Percentiles rank a stretch among this genome's conserved stretches.
Evolutionary conservation across 169 alveolate genomes (phyloP).

Genomic region (Sarcocystis neurona): DNA sequence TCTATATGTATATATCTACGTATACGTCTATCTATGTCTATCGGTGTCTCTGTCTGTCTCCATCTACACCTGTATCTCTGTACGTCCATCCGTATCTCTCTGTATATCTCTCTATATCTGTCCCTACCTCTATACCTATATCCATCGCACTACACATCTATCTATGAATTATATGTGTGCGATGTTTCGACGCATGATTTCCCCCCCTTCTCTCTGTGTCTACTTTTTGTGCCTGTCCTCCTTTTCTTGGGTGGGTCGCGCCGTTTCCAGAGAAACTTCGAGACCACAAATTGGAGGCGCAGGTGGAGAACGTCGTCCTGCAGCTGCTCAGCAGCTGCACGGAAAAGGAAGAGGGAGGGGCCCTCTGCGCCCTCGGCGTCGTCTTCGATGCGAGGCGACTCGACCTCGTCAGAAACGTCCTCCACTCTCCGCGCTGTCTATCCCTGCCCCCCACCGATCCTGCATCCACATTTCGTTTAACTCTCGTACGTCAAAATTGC

Average conservation of each 20-base stretch:
- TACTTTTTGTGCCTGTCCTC: neutral
- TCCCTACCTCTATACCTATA: neutral
- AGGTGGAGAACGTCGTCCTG: constrained; percentile 16
- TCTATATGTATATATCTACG: neutral
- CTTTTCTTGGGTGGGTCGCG: neutral
- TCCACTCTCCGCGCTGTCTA: neutral
- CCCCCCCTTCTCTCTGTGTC: neutral
- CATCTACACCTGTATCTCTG: neutral
- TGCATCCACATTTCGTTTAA: neutral
- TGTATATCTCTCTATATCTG: neutral
- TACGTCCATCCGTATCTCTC: neutral
- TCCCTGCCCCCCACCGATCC: constrained; percentile 22
- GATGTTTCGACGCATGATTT: neutral
- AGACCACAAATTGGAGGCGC: constrained; percentile 4
- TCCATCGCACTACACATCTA: neutral
- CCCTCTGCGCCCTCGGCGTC: constrained; percentile 50
- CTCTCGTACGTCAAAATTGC: neutral
- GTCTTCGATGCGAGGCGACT: constrained; percentile 59
- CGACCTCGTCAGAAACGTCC: constrained; percentile 11
- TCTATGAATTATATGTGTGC: neutral
- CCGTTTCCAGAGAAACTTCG: too few relatives aligned
- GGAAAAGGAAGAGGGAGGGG: constrained; percentile 16
- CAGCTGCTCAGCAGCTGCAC: constrained; percentile 24
- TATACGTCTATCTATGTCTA: neutral
- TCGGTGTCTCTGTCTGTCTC: neutral